Evolutionary conservation across 2,329 filamentous ascomycete species (phyloP).

Genomic region (Dactylonectria macrodidyma): DNA sequence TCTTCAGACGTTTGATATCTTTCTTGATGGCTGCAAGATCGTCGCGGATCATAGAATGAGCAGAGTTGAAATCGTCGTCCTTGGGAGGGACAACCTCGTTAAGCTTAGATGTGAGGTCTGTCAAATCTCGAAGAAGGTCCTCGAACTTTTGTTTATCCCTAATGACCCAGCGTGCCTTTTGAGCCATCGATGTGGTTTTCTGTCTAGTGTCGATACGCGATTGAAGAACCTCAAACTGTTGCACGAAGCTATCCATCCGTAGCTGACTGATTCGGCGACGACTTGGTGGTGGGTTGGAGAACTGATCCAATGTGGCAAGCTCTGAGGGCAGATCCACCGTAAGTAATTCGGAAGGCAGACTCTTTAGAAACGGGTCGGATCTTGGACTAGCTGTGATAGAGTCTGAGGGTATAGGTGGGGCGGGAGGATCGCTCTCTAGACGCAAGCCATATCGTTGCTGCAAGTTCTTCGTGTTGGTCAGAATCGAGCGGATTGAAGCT

Average conservation of each 20-base stretch:
- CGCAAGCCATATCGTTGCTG: background rate
- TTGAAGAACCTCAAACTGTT: background rate
- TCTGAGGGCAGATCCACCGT: too few species aligned
- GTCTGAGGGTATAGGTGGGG: too few species aligned
- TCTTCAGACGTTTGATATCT: too few species aligned
- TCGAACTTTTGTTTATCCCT: slow-evolving; percentile 15
- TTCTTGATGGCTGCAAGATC: too few species aligned
- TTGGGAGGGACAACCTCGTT: background rate
- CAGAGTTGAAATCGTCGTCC: background rate
- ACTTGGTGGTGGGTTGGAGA: background rate
- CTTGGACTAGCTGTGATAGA: too few species aligned
- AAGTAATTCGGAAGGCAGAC: too few species aligned
- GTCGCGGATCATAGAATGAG: too few species aligned
- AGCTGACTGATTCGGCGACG: background rate
- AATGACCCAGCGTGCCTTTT: slow-evolving; percentile 17
- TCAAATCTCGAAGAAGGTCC: background rate
- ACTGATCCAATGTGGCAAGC: too few species aligned
- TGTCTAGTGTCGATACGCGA: background rate
- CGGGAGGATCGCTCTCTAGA: too few species aligned
- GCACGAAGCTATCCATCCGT: background rate
- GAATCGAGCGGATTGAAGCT: background rate
- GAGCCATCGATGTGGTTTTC: slow-evolving; percentile 71
- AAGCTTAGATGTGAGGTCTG: slow-evolving; percentile 8
- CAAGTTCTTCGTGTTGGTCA: background rate
- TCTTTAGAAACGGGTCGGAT: too few species aligned